Percentiles rank a stretch among this genome's conserved stretches.
Evolutionary conservation across 768 basidiomycete genomes (phyloP).

Genomic region (Artomyces pyxidatus): DNA sequence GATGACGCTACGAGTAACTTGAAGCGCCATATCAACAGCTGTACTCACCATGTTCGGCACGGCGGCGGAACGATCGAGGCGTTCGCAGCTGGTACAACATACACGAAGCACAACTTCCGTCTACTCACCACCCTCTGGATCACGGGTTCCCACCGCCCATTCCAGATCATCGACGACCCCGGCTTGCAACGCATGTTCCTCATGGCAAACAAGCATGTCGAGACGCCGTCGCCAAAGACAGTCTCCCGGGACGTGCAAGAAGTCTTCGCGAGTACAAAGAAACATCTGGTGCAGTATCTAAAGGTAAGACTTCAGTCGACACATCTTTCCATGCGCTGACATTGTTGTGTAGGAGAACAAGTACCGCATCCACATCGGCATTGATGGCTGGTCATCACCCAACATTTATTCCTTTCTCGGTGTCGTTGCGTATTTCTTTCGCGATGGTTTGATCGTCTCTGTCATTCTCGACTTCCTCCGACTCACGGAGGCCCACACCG

Average conservation of each 20-base stretch:
- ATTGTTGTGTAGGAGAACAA: background rate
- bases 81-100: constrained; percentile 1
- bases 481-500: constrained; percentile 6
- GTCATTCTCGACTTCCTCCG: constrained; percentile 7
- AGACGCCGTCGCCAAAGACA: constrained; percentile 9
- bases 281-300: background rate
- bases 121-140: constrained; percentile 11
- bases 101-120: constrained; percentile 7
- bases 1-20: constrained; percentile 3
- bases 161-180: constrained; percentile 9
- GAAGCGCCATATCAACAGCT: background rate
- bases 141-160: constrained; percentile 15
- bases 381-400: constrained; percentile 14
- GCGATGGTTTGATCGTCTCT: constrained; percentile 9
- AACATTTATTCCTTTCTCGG: constrained; percentile 23
- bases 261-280: constrained; percentile 7
- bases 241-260: constrained; percentile 12
- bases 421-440: constrained; percentile 18
- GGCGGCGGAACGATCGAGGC: background rate
- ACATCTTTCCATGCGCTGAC: background rate
- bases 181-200: constrained; percentile 10
- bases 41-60: background rate
- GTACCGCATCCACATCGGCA: constrained; percentile 20
- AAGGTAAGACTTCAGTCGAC: background rate
- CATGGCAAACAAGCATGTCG: constrained; percentile 13